Evolutionary conservation across 352 stramenopile species (phyloP).

Genomic region (Globisporangium iwayamae): DNA sequence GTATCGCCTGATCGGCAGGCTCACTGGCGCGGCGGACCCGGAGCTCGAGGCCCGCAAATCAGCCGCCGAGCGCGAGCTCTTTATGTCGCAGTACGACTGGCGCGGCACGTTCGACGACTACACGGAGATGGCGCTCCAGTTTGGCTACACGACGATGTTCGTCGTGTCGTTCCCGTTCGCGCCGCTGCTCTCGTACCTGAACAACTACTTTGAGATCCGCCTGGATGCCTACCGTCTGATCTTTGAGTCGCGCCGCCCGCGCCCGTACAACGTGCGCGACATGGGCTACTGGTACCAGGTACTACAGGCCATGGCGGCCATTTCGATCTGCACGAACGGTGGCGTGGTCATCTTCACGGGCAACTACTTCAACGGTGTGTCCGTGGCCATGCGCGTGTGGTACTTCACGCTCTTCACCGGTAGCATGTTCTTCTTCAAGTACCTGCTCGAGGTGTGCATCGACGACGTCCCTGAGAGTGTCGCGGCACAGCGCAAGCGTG

Average conservation of each 20-base stretch:
- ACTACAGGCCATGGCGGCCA: conserved; percentile 85
- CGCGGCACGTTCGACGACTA: conserved; percentile 91
- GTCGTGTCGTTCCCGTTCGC: conserved; percentile 92
- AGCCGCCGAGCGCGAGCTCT: conserved; percentile 64
- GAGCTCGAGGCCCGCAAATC: conserved; percentile 27
- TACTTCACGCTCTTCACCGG: conserved; percentile 79
- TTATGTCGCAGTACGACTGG: conserved; percentile 82
- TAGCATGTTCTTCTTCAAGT: conserved; percentile 84
- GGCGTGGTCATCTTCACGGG: conserved; percentile 92
- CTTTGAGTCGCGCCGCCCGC: conserved; percentile 73
- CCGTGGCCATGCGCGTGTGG: conserved; percentile 59
- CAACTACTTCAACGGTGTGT: conserved; percentile 65
- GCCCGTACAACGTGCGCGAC: conserved; percentile 74
- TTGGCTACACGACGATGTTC: conserved; percentile 89
- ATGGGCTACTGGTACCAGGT: conserved; percentile 93
- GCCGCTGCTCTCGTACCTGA: conserved; percentile 88
- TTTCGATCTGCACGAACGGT: conserved; percentile 92
- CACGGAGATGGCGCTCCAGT: conserved; percentile 90
- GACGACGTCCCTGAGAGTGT: conserved; percentile 73
- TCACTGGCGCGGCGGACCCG: conserved; percentile 32
- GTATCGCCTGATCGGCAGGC: conserved; percentile 53
- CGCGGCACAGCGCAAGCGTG: conserved; percentile 63
- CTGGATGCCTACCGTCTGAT: conserved; percentile 86
- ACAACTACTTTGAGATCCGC: conserved; percentile 92
- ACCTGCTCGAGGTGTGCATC: conserved; percentile 68